Evolutionary conservation across 2,329 filamentous ascomycete genomes (phyloP), one percentile per base, ranked within the genome.

Genomic region (Neofusicoccum umdonicola): DNA sequence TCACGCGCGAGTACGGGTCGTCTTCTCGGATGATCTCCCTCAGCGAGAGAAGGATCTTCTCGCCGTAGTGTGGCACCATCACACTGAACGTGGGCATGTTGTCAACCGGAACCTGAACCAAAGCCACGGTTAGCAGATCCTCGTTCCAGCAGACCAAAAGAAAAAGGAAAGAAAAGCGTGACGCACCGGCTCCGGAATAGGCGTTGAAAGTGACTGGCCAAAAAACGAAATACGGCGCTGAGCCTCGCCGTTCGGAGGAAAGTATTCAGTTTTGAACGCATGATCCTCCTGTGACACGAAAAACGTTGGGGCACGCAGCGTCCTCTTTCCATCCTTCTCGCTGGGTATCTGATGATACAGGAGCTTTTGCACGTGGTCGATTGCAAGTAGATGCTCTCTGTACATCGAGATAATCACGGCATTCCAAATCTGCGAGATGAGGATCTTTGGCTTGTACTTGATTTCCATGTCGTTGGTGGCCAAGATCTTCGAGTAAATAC

Each of bases 31-130:
- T 99, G 69, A 99, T 99, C 78, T 99, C 95, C 77, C 95, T 90
- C 0, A 99, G 87, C 7, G 95, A 98, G 2, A 98, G 83, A 1
- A 99, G 87, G 68, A 99, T 99, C 88, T 99, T 98, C 74, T 99
- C 95, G 71, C 93, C 89, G 80, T 99, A 99, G 76, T 99, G 95
- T 54, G 95, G 95, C 78, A 99, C 97, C 80, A 99, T 83, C 67
- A 99, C 95, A 0, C 93, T 97, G 80, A 99, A 99, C 0, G 95
- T 98, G 2, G 95, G 95, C 95, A 99, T 99, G 80, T 99, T 99
- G 78, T 99, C 95, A 35, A 99, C 95, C 0, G 95, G 95, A 0
- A 45, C 42, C 42, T 45, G 27, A 31, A 7, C 27, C 27, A 17
- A 45, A 45, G 42, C 15, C 42, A 45, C 4, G 27, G 27, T 31